These are phyloP conservation scores for Cronartium quercuum DNA, from an alignment of 1,284 basidiomycete species.

Conservation along the genomic window DNA sequence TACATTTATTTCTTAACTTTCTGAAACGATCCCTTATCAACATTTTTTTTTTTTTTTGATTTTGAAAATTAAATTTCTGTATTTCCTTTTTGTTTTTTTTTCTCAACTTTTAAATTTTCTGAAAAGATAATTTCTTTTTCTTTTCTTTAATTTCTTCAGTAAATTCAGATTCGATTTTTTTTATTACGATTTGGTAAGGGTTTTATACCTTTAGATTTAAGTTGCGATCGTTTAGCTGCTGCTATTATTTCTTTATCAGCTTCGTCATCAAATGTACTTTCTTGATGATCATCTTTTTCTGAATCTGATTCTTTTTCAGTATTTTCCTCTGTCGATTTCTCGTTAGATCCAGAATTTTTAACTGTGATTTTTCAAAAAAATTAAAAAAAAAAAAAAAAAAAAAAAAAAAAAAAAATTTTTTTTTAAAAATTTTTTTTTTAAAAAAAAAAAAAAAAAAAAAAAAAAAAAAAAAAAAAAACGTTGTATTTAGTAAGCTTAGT, in stretches of 20 bases:
- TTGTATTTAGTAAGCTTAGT: not conserved
- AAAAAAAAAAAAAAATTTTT: not conserved
- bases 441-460: conserved; percentile 3
- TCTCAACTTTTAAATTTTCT: not conserved
- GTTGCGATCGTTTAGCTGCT: conserved; percentile 42
- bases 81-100: conserved; percentile 20
- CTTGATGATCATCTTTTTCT: not conserved
- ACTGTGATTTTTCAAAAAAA: conserved; percentile 12
- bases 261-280: conserved; percentile 42
- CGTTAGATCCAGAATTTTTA: no score
- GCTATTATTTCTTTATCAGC: conserved; percentile 43
- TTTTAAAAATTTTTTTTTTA: conserved; percentile 6
- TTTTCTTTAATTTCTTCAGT: not conserved
- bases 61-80: not conserved
- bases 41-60: conserved; percentile 12
- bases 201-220: conserved; percentile 44
- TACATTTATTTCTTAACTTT: no score
- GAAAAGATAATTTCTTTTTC: not conserved
- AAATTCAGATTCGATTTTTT: not conserved
- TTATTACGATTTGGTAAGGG: conserved; percentile 11
- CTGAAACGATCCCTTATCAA: no score
- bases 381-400: not conserved
- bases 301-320: not conserved
- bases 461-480: conserved; percentile 1
- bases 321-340: no score